A percentile compares a stretch with the other conserved stretches of the same genome.
Conservation (phyloP, 345 rosid genomes). For the Ceriops decandra region DNA sequence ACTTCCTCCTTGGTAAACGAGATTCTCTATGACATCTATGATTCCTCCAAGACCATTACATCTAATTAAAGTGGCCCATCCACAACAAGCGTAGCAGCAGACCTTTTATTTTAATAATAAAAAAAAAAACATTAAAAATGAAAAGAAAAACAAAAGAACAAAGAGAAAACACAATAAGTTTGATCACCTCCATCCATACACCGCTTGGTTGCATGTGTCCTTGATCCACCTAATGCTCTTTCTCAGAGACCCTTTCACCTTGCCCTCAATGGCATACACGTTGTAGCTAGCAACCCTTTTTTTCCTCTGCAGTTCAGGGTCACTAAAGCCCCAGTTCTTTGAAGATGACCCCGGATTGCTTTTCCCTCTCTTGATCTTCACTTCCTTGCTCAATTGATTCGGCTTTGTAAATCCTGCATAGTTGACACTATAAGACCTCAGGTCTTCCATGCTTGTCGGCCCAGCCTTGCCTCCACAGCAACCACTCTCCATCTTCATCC, state of each 20-base stretch:
- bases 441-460: slow-evolving; percentile 53
- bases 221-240: slow-evolving; percentile 93
- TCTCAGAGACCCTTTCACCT: slow-evolving; percentile 81
- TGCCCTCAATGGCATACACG: slow-evolving; percentile 78
- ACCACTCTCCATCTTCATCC: slow-evolving; percentile 28
- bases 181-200: slow-evolving; percentile 57
- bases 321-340: slow-evolving; percentile 66
- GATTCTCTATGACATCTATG: no score
- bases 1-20: no score
- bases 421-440: slow-evolving; percentile 57
- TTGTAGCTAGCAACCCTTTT: slow-evolving; percentile 89
- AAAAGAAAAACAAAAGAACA: not conserved
- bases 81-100: not conserved
- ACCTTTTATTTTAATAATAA: not conserved
- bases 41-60: no score
- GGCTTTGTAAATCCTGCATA: slow-evolving; percentile 26
- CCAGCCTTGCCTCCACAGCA: slow-evolving; percentile 31
- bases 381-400: slow-evolving; percentile 35
- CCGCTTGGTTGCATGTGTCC: slow-evolving; percentile 57
- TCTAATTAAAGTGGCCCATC: not conserved
- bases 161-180: not conserved
- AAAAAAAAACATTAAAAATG: not conserved
- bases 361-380: slow-evolving; percentile 54
- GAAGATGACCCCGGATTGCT: slow-evolving; percentile 35
- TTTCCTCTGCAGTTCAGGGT: slow-evolving; percentile 89